Conservation (phyloP, 2,329 filamentous ascomycete genomes). For the Aspergillus sp. region DNA sequence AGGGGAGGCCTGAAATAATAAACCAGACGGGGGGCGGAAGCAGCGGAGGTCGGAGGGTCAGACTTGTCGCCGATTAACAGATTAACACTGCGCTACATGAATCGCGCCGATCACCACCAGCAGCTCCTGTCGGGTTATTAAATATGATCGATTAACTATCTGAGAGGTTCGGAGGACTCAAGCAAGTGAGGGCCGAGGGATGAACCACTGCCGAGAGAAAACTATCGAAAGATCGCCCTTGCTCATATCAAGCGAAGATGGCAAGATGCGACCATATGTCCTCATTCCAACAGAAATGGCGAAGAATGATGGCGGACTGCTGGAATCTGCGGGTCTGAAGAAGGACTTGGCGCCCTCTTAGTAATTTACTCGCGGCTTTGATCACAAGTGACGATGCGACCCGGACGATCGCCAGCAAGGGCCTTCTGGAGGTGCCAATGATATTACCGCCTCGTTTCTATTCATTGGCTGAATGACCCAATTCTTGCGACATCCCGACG, state of each 20-base stretch:
- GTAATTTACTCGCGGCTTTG: neutral
- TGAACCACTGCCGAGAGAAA: neutral
- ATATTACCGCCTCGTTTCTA: neutral
- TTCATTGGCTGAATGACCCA: neutral
- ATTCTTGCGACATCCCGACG: neutral
- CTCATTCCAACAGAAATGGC: neutral
- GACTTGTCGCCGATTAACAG: neutral
- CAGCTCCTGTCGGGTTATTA: neutral
- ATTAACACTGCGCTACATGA: neutral
- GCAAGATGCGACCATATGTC: neutral
- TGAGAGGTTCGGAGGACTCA: neutral
- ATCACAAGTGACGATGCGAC: neutral
- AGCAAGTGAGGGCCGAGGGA: neutral
- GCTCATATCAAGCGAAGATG: neutral
- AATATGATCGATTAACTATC: neutral
- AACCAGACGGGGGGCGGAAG: constrained; percentile 1
- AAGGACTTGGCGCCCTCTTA: neutral
- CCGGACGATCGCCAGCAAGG: constrained; percentile 1
- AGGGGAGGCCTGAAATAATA: neutral
- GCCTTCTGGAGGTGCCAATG: neutral
- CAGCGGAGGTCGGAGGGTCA: neutral
- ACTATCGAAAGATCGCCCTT: constrained; percentile 3
- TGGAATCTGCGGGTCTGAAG: neutral
- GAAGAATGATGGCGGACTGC: neutral
- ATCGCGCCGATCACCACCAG: neutral